Conservation (phyloP, 192 early-diverging fungal genomes). For the Backusella tuberculispora region DNA sequence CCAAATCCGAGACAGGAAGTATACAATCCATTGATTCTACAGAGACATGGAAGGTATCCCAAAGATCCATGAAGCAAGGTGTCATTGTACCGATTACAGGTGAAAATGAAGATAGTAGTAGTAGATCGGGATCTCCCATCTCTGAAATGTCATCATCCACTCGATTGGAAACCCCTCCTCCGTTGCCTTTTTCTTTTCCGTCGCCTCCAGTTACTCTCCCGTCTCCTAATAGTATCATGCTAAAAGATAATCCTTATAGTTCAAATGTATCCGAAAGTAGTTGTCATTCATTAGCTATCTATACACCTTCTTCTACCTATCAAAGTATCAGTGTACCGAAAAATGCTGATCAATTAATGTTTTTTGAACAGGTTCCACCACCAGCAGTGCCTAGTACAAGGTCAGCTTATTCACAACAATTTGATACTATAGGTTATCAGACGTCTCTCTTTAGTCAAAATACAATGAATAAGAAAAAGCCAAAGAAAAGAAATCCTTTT, state of each 20-base stretch:
- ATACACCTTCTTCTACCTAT: not conserved
- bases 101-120: no score
- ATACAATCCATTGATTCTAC: not conserved
- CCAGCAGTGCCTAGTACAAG: not conserved
- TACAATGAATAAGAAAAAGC: not conserved
- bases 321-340: not conserved
- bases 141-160: not conserved
- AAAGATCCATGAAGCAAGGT: not conserved
- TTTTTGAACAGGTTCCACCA: not conserved
- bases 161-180: not conserved
- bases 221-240: not conserved
- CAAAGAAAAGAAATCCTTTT: not conserved
- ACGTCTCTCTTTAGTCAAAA: not conserved
- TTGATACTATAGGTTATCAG: not conserved
- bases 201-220: not conserved
- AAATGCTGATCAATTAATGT: not conserved
- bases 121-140: not conserved
- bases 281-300: not conserved
- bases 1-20: not conserved
- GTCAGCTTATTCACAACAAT: not conserved
- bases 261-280: no score
- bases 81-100: not conserved
- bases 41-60: conserved; percentile 1
- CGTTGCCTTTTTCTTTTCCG: not conserved
- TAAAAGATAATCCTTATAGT: no score